Evolutionary conservation across 1,284 basidiomycete genomes (phyloP).

Genomic region (Cryptococcus wingfieldii): DNA sequence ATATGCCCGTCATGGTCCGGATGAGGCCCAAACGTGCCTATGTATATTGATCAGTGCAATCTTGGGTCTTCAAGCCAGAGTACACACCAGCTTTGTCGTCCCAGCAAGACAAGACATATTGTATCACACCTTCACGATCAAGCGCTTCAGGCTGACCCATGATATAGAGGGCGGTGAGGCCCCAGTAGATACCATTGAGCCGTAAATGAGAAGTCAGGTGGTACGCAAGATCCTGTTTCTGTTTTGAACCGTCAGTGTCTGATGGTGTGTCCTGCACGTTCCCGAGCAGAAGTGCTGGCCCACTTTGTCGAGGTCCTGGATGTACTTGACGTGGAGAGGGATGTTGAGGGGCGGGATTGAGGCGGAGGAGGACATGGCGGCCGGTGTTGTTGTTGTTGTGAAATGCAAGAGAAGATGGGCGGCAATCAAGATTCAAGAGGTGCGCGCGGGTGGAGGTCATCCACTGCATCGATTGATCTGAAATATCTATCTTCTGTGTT

Average conservation of each 20-base stretch:
- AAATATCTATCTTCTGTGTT: neutral
- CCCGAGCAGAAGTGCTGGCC: conserved; percentile 6
- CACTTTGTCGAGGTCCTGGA: conserved; percentile 67
- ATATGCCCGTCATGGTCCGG: conserved; percentile 91
- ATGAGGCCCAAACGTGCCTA: conserved; percentile 87
- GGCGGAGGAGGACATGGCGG: neutral
- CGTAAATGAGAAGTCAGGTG: conserved; percentile 91
- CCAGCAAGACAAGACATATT: conserved; percentile 92
- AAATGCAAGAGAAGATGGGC: neutral
- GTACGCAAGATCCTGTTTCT: conserved; percentile 85
- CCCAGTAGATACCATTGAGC: conserved; percentile 97
- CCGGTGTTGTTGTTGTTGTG: neutral
- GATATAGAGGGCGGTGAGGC: conserved; percentile 75
- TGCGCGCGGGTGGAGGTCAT: conserved; percentile 7
- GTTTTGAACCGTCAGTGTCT: conserved; percentile 2
- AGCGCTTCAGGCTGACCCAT: conserved; percentile 75
- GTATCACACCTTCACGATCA: conserved; percentile 74
- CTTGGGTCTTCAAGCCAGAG: neutral
- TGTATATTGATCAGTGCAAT: neutral
- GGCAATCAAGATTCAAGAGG: neutral
- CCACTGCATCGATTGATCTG: neutral
- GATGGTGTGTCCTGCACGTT: neutral
- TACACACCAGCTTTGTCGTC: conserved; percentile 73
- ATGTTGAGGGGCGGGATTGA: conserved; percentile 34
- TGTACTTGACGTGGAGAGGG: conserved; percentile 65